phyloP scores from a whole-genome alignment of 441 rosid genomes.

The Croton setiger region DNA sequence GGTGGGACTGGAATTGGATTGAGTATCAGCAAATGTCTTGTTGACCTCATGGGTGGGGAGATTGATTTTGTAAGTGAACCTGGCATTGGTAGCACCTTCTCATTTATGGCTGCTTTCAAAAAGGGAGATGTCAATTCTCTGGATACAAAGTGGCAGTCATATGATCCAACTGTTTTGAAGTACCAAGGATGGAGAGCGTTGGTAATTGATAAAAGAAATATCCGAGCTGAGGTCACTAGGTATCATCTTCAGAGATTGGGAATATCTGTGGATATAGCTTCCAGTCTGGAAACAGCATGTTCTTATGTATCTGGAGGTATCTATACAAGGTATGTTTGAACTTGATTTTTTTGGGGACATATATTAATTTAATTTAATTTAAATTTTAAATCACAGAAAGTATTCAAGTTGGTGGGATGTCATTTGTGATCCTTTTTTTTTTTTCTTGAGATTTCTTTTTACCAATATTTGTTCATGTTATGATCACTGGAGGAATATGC shows the following conservation, averaged over 20 bases:
- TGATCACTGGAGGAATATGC: neutral
- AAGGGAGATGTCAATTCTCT: conserved; percentile 46
- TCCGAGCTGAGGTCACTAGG: conserved; percentile 75
- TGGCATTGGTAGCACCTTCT: conserved; percentile 79
- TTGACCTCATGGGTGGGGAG: conserved; percentile 93
- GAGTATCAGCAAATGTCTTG: conserved; percentile 88
- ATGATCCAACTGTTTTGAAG: conserved; percentile 43
- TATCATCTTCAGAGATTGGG: conserved; percentile 85
- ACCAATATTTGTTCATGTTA: neutral
- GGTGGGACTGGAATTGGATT: conserved; percentile 98
- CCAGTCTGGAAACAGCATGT: conserved; percentile 46
- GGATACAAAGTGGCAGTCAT: conserved; percentile 47
- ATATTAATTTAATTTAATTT: neutral
- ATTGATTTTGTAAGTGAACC: conserved; percentile 86
- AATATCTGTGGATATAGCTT: conserved; percentile 41
- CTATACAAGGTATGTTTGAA: conserved; percentile 40
- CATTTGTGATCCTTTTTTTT: neutral
- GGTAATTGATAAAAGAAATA: conserved; percentile 66
- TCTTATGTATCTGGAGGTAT: conserved; percentile 32
- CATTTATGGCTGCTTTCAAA: conserved; percentile 65
- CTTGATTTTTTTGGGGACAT: conserved; percentile 10
- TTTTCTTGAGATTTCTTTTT: too few relatives aligned
- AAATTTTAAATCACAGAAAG: neutral
- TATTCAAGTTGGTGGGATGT: conserved; percentile 1
- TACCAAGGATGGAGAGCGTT: conserved; percentile 64